Percentiles rank a stretch among this genome's conserved stretches.
phyloP scores from a whole-genome alignment of 1,284 basidiomycete genomes.

The Boletus sp. region DNA sequence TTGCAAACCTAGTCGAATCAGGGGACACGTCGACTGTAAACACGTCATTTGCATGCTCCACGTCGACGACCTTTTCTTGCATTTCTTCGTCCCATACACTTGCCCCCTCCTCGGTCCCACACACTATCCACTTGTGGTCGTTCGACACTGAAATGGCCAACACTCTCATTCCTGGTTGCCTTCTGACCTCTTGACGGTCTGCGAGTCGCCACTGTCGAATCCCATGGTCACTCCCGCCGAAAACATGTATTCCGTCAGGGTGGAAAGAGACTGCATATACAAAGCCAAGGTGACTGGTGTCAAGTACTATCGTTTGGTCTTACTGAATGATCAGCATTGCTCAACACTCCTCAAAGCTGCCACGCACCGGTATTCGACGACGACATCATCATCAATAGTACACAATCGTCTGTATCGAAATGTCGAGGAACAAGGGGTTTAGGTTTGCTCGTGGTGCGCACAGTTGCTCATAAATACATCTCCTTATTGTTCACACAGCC shows the following conservation, averaged over 20 bases:
- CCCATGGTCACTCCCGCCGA: neutral
- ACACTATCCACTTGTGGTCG: neutral
- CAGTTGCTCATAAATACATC: neutral
- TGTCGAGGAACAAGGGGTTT: neutral
- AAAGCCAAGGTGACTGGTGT: rapidly evolving
- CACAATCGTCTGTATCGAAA: neutral
- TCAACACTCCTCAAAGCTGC: neutral
- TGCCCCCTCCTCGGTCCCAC: neutral
- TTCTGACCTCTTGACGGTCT: neutral
- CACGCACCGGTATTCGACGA: neutral
- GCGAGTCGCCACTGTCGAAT: neutral
- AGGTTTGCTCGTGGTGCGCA: neutral
- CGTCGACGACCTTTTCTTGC: neutral
- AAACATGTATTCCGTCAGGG: neutral
- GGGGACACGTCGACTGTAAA: neutral
- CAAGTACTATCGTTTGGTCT: neutral
- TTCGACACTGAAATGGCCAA: neutral
- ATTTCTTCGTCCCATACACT: neutral
- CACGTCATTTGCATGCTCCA: neutral
- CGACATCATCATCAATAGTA: neutral
- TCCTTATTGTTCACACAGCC: neutral
- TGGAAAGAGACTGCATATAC: neutral
- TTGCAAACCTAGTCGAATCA: neutral
- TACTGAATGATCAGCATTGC: neutral
- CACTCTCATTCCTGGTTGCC: no score